These are phyloP conservation scores for Mytilinidion resinicola DNA, from an alignment of 495 filamentous ascomycete species.

Conservation along the genomic window DNA sequence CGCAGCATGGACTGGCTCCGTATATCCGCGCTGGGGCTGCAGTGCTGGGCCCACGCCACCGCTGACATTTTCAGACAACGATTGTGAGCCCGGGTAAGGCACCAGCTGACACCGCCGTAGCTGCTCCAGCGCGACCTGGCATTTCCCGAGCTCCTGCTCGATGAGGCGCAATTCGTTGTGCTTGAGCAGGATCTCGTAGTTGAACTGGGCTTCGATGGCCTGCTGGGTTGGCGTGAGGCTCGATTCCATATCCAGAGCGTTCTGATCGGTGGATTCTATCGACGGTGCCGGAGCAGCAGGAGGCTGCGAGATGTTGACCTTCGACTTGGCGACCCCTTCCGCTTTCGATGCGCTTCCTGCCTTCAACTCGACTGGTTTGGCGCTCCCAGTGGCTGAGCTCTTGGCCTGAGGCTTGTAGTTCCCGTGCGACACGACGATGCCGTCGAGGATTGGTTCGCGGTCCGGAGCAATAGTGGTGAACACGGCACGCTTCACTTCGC, in stretches of 20 bases:
- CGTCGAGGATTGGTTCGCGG: constrained; percentile 17
- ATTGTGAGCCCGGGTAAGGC: constrained; percentile 66
- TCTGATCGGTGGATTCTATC: constrained; percentile 9
- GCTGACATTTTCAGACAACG: constrained; percentile 58
- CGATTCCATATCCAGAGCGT: constrained; percentile 16
- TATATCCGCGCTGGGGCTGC: constrained; percentile 48
- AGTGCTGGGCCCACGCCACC: constrained; percentile 65
- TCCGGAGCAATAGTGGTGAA: constrained; percentile 1
- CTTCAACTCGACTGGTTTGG: not conserved
- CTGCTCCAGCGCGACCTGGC: constrained; percentile 91
- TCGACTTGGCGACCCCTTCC: constrained; percentile 23
- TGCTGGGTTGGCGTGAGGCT: constrained; percentile 49
- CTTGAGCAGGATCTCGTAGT: constrained; percentile 86
- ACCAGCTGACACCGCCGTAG: constrained; percentile 85
- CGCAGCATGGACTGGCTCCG: constrained; percentile 60
- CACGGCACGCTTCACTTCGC: constrained; percentile 24
- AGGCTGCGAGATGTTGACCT: constrained; percentile 11
- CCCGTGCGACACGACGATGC: constrained; percentile 3
- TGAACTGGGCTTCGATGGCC: constrained; percentile 75
- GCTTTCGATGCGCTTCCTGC: constrained; percentile 9
- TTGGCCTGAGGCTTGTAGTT: not conserved
- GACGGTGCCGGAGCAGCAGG: constrained; percentile 4
- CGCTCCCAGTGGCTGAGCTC: not conserved
- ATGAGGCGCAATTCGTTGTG: constrained; percentile 90
- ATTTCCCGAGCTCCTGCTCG: constrained; percentile 94